Evolutionary conservation across 148 eudicot species (phyloP).

Genomic region (Silene latifolia): DNA sequence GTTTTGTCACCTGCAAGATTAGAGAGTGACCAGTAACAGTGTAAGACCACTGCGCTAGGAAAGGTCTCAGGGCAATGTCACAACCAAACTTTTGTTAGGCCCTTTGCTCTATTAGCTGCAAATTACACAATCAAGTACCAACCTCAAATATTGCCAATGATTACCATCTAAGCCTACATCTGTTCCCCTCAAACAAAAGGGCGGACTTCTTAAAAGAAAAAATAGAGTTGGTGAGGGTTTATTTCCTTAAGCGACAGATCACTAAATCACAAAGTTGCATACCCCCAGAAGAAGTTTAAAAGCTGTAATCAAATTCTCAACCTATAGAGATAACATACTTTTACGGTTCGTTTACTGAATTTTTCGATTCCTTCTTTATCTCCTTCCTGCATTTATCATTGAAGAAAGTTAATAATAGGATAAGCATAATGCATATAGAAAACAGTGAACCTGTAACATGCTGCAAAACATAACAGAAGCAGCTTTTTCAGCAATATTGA

Average conservation of each 20-base stretch:
- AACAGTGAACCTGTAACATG: not conserved
- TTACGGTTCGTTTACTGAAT: slow-evolving; percentile 93
- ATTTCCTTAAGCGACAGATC: not conserved
- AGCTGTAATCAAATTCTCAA: not conserved
- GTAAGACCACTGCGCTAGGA: not conserved
- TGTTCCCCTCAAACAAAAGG: not conserved
- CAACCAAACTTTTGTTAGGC: not conserved
- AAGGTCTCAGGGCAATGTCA: not conserved
- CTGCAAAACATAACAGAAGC: slow-evolving; percentile 2
- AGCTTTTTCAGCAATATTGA: not conserved
- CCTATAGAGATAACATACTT: slow-evolving; percentile 40
- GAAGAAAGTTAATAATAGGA: slow-evolving; percentile 10
- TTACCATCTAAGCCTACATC: not conserved
- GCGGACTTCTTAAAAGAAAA: not conserved
- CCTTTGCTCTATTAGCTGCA: not conserved
- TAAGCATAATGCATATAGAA: slow-evolving; percentile 7
- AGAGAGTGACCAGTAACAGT: not conserved
- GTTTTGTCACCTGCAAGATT: slow-evolving; percentile 68
- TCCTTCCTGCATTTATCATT: slow-evolving; percentile 52
- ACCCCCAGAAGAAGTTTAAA: not conserved
- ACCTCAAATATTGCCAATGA: not conserved
- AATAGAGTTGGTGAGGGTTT: slow-evolving; percentile 4
- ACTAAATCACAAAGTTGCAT: not conserved
- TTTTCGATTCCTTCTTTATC: slow-evolving; percentile 94
- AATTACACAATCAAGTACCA: not conserved